These are phyloP conservation scores for Bathelium albidoporum DNA, from an alignment of 495 filamentous ascomycete genomes.

Conservation along the genomic window DNA sequence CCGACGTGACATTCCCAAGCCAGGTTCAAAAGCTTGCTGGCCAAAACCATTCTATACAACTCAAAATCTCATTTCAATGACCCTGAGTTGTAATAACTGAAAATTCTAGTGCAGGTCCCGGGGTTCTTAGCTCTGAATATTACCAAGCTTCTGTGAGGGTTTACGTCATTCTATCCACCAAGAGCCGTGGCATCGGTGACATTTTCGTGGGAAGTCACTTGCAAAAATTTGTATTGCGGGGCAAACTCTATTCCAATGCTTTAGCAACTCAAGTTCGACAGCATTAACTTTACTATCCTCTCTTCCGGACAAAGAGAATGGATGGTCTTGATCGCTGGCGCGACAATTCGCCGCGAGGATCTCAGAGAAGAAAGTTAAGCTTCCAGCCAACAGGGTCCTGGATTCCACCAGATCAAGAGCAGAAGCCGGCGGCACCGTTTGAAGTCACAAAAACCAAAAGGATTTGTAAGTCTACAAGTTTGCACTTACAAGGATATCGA, in stretches of 20 bases:
- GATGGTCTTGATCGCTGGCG: background rate
- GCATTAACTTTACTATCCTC: background rate
- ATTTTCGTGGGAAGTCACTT: background rate
- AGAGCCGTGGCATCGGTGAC: background rate
- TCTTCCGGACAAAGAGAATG: background rate
- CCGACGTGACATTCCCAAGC: background rate
- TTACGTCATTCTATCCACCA: background rate
- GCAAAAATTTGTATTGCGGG: background rate
- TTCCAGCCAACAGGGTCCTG: constrained; percentile 34
- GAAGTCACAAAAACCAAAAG: constrained; percentile 44
- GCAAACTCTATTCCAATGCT: background rate
- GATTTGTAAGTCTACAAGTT: constrained; percentile 30
- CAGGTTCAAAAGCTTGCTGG: too few species aligned
- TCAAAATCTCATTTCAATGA: too few species aligned
- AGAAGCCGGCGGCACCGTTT: constrained; percentile 31
- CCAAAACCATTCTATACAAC: too few species aligned
- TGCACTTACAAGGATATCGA: background rate
- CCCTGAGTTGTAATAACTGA: too few species aligned
- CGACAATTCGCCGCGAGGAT: constrained; percentile 15
- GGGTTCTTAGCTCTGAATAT: background rate
- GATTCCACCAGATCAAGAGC: constrained; percentile 19
- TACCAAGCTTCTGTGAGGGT: background rate
- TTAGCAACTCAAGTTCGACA: background rate
- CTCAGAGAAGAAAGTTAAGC: constrained; percentile 29
- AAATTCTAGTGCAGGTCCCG: background rate